Base-by-base conservation (phyloP, 2,329 filamentous ascomycete species). In the Scedosporium dehoogii region DNA sequence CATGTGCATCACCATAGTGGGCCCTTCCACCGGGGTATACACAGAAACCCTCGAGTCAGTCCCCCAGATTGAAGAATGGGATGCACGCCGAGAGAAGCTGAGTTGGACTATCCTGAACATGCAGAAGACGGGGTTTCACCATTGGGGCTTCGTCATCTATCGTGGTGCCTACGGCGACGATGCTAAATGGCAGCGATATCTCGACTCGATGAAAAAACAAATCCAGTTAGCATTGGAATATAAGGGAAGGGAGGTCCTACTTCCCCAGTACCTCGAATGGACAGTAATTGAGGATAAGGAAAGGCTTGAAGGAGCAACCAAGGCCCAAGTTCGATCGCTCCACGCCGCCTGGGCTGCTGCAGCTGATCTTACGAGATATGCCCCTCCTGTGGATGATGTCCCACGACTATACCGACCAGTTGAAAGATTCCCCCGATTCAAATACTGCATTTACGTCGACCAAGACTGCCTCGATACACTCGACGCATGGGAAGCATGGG, bases 81-180 rank as follows among this genome's bases (percentile, higher is more conserved):
- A 29, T 29, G 27, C 27, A 6, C 5, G 27, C 27, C 27, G 27
- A 29, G 27, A 29, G 27, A 29, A 29, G 6, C 27, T 29, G 27
- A 6, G 27, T 29, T 29, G 27, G 27, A 29, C 27, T 29, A 29
- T 29, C 27, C 27, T 29, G 27, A 29, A 29, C 27, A 29, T 29
- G 27, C 27, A 29, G 27, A 29, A 29, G 27, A 29, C 41, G 4
- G 14, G 38, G n/a, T 55, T 51, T 6, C 27, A 51, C 46, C 16
- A 51, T 55, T 61, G 55, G 55, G 55, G 55, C 55, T 57, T 60
- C 42, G 58, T 60, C 42, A 51, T 60, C 41, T 60, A 48, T n/a
- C 58, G 58, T 42, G 58, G 58, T 42, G 21, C 29, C 16, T 60
- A 60, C 25, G 41, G 58, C 41, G 58, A 60, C 46, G 58, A 48